Evolutionary conservation across 495 filamentous ascomycete species (phyloP).

Genomic region (Choiromyces venosus): DNA sequence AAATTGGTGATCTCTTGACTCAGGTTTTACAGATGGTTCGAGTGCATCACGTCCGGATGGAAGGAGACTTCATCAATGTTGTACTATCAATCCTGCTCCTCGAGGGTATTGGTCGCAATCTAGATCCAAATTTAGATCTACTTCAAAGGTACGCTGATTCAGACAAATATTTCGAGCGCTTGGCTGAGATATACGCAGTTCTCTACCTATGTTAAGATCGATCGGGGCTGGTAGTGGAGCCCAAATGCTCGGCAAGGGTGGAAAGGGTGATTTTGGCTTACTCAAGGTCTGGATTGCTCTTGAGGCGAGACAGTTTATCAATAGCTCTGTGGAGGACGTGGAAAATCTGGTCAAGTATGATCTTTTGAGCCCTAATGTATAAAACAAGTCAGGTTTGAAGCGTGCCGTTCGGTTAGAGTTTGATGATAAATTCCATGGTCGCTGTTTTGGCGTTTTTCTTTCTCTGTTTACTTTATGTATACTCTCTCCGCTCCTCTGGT

Average conservation of each 20-base stretch:
- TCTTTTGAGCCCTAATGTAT: slow-evolving; percentile 74
- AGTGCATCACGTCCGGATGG: slow-evolving; percentile 84
- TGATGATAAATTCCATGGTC: not conserved
- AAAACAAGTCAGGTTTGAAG: slow-evolving; percentile 9
- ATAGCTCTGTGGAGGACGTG: slow-evolving; percentile 81
- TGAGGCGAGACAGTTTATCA: slow-evolving; percentile 79
- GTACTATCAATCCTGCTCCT: slow-evolving; percentile 90
- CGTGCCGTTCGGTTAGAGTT: not conserved
- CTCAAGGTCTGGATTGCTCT: slow-evolving; percentile 89
- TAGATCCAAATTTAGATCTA: slow-evolving; percentile 83
- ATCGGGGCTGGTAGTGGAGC: slow-evolving; percentile 74
- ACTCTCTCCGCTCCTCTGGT: not conserved
- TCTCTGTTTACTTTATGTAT: not conserved
- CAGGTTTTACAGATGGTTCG: slow-evolving; percentile 90
- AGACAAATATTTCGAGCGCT: slow-evolving; percentile 54
- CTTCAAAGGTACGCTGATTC: slow-evolving; percentile 61
- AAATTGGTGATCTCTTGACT: slow-evolving; percentile 90
- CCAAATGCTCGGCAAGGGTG: slow-evolving; percentile 51
- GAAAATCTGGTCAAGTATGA: slow-evolving; percentile 82
- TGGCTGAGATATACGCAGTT: slow-evolving; percentile 62
- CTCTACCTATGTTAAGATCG: slow-evolving; percentile 83
- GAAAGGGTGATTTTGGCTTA: slow-evolving; percentile 52
- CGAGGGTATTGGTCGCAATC: slow-evolving; percentile 83
- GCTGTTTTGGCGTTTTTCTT: not conserved
- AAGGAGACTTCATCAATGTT: slow-evolving; percentile 98